These are phyloP conservation scores for Tuber calosporum DNA, from an alignment of 495 filamentous ascomycete genomes.

Conservation along the genomic window DNA sequence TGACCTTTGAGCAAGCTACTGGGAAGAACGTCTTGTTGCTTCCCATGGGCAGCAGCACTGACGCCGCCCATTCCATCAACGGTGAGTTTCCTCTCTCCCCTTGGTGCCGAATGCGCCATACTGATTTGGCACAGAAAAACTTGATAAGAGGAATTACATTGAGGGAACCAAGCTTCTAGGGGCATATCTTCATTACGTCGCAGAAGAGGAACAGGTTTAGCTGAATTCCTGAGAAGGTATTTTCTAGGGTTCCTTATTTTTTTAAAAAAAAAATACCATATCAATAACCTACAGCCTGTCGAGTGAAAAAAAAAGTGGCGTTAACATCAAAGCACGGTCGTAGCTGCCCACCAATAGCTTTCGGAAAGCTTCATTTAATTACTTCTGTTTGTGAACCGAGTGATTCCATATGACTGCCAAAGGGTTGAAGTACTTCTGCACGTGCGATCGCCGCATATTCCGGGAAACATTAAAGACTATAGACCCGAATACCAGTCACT, in stretches of 20 bases:
- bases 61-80: conserved; percentile 94
- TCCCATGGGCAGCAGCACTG: conserved; percentile 93
- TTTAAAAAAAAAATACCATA: not conserved
- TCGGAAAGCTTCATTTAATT: not conserved
- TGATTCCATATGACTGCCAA: not conserved
- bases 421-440: not conserved
- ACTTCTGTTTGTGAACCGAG: not conserved
- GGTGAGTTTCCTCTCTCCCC: conserved; percentile 6
- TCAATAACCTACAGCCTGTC: not conserved
- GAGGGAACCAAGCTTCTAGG: conserved; percentile 95
- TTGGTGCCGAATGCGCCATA: not conserved
- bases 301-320: not conserved
- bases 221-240: not conserved
- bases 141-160: conserved; percentile 94
- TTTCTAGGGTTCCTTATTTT: not conserved
- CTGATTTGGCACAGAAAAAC: conserved; percentile 58
- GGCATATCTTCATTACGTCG: conserved; percentile 93
- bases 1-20: conserved; percentile 97
- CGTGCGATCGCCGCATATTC: not conserved
- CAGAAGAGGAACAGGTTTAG: conserved; percentile 63
- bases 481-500: not conserved
- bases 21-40: conserved; percentile 94
- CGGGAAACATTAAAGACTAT: not conserved
- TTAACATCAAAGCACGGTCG: not conserved
- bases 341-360: not conserved